Percentiles rank a stretch among this genome's conserved stretches.
Evolutionary conservation across 768 basidiomycete genomes (phyloP).

Genomic region (Pleurotus eryngii): DNA sequence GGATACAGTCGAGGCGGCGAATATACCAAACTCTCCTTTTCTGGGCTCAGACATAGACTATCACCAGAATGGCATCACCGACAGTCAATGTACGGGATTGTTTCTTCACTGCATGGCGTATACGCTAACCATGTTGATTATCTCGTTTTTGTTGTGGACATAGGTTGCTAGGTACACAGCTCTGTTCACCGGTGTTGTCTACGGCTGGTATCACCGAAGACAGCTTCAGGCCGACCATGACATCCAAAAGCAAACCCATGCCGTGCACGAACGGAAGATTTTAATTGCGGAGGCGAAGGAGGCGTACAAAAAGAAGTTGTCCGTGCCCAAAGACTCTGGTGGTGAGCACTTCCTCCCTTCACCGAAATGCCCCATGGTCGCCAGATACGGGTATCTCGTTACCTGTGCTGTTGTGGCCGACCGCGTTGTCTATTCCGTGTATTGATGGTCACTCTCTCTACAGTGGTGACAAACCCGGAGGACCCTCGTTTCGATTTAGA

Average conservation of each 20-base stretch:
- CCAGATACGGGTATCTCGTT: too few relatives aligned
- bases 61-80: constrained; percentile 58
- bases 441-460: neutral
- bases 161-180: constrained; percentile 96
- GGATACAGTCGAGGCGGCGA: neutral
- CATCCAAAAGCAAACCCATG: constrained; percentile 69
- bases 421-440: constrained; percentile 4
- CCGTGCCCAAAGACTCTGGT: constrained; percentile 45
- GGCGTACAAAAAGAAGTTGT: constrained; percentile 82
- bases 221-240: constrained; percentile 83
- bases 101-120: neutral
- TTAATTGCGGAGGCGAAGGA: constrained; percentile 85
- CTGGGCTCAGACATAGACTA: neutral
- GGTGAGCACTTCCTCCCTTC: constrained; percentile 40
- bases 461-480: constrained; percentile 92
- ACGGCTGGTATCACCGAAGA: constrained; percentile 90
- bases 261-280: constrained; percentile 68
- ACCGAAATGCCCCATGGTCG: neutral
- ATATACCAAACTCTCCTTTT: neutral
- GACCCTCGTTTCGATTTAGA: constrained; percentile 96
- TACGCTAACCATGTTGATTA: neutral
- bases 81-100: constrained; percentile 68
- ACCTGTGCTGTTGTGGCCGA: neutral
- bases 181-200: constrained; percentile 79
- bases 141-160: neutral